Base-by-base conservation (phyloP, 2,329 filamentous ascomycete species). In the Colletotrichum tanaceti region DNA sequence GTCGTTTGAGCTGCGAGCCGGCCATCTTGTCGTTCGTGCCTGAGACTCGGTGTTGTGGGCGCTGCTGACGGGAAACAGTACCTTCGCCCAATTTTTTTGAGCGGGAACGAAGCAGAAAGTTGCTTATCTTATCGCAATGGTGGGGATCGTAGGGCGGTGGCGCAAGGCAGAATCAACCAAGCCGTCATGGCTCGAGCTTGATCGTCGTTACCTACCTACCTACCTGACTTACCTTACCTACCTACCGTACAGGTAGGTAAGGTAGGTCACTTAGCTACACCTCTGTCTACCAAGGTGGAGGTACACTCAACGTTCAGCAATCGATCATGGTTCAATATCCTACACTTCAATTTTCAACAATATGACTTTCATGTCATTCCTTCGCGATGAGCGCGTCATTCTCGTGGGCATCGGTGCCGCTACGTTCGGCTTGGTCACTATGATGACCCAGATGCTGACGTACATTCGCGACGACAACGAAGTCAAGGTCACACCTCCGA, bases 1-100 rank as follows among this genome's bases (percentile, higher is more conserved):
- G 87, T 80, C 94, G 92, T 82, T 98, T 99, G 67, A 99, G 87
- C 84, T 99, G 97, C 14, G 97, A 99, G 71, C 94, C 93, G 73
- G 95, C 90, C 96, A 99, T 99, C 63, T 75, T 82, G 66, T 70
- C 39, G 35, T 53, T 46, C 35, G 49, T 35, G 32, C 35, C 39
- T 24, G 28, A 28, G 38, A 59, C 61, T 41, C 49, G 59, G 53
- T 47, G 58, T 64, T 55, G 65, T 49, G 60, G 62, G 55, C 41
- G 61, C 60, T 49, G 49, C 58, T 39, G 35, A 35, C 10, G 38
- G 44, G 49, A 39, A 28, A 46, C 13, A 46, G 46, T 54, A 28
- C 41, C n/a, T 14, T 39, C 50, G 46, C 58, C 60, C 65, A 71
- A 74, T 71, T 70, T 76, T 74, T 75, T 74, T 70, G 71, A 63